Conservation (phyloP, 192 early-diverging fungal species). For the Dissophora ornata region DNA sequence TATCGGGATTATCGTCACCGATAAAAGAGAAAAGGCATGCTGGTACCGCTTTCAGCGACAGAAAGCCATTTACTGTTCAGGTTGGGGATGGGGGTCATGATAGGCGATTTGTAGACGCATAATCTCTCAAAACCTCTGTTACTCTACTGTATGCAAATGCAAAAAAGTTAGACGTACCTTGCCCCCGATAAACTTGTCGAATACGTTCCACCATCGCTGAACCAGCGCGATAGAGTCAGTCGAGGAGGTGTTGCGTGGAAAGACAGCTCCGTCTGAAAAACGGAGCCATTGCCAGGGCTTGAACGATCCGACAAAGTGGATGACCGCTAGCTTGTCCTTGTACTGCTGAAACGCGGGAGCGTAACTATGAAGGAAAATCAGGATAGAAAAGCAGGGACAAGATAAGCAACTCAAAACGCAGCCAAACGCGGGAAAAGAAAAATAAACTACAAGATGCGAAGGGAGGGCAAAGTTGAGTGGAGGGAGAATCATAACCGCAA, state of each 20-base stretch:
- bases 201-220: constrained; percentile 80
- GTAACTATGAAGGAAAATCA: constrained; percentile 56
- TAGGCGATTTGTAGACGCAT: too few species aligned
- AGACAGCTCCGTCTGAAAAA: constrained; percentile 67
- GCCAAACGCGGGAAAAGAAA: too few species aligned
- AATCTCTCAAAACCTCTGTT: background rate
- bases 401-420: too few species aligned
- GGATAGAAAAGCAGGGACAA: background rate
- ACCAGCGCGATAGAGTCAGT: constrained; percentile 67
- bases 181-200: constrained; percentile 64
- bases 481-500: background rate
- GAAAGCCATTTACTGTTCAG: background rate
- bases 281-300: constrained; percentile 93
- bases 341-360: constrained; percentile 86
- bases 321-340: constrained; percentile 74
- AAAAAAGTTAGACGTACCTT: constrained; percentile 47
- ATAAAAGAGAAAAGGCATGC: constrained; percentile 17
- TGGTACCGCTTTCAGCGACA: background rate
- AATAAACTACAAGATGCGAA: too few species aligned
- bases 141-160: background rate
- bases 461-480: too few species aligned
- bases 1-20: constrained; percentile 28
- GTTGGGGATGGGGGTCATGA: too few species aligned
- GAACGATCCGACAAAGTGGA: constrained; percentile 89
- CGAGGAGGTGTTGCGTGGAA: constrained; percentile 58